Percentiles rank a stretch among this genome's conserved stretches.
Conservation (phyloP, 805 yeast species). For the Isabelozyma gotoi region DNA sequence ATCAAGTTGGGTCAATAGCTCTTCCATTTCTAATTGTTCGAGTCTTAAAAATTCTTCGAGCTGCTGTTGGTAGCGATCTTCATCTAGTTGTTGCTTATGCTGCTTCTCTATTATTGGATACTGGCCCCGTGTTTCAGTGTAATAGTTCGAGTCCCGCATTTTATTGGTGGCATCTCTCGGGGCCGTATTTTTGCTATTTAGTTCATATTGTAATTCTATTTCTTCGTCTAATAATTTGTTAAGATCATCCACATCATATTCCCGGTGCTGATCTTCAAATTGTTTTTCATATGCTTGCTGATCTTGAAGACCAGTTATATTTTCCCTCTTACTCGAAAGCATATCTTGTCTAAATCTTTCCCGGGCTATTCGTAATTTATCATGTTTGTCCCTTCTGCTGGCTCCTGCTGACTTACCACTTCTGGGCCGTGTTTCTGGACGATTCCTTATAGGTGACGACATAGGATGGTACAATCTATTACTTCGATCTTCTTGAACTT, state of each 20-base stretch:
- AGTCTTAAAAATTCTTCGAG: neutral
- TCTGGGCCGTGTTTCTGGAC: constrained; percentile 3
- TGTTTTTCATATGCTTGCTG: constrained; percentile 7
- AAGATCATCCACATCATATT: constrained; percentile 8
- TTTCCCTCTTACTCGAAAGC: constrained; percentile 15
- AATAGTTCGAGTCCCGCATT: no score
- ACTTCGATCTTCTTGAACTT: constrained; percentile 15
- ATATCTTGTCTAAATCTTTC: constrained; percentile 22
- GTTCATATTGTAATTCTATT: neutral
- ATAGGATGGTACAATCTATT: constrained; percentile 13
- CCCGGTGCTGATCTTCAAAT: constrained; percentile 8
- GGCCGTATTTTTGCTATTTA: no score
- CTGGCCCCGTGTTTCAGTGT: neutral
- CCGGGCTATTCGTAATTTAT: constrained; percentile 21
- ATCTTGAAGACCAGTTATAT: constrained; percentile 15
- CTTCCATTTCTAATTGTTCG: neutral
- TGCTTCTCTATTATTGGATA: neutral
- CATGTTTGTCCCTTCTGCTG: constrained; percentile 20
- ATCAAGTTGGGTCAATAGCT: neutral
- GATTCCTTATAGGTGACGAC: constrained; percentile 9
- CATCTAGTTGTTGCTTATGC: neutral
- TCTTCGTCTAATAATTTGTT: constrained; percentile 26
- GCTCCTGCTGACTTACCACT: constrained; percentile 1
- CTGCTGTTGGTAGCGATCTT: neutral
- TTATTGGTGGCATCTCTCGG: no score